Base-by-base conservation (phyloP, 306 rosid species). In the Vigna radiata region DNA sequence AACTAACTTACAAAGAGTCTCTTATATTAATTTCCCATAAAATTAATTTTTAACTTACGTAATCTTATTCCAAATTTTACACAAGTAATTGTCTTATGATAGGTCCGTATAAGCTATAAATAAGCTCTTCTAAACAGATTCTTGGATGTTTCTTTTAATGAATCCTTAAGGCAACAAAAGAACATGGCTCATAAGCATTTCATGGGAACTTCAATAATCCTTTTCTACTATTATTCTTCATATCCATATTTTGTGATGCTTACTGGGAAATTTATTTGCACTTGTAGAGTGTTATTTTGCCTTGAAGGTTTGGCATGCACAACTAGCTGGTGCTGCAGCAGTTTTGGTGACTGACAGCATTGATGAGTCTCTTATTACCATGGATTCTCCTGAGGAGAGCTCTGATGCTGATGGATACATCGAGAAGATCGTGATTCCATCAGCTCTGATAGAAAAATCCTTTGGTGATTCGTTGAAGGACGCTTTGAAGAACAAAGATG, bases 291-390 rank as follows among this genome's bases (percentile, higher is more conserved):
- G 99, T 85, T 91, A 86, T 73, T 95, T 95, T 85, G 93, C 97
- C 41, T 79, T 85, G 87, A 95, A 95, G 85, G 97, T 87, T 53
- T 95, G 99, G 99, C 87, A 92, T 80, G 99, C 93, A 5, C 96
- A 95, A 78, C 73, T 52, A 78, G 99, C 97, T 0, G 97, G 99
- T 86, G 97, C 99, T 1, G 90, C 88, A 2, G 99, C 97, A 6
- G 99, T 95, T 54, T 77, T 95, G 72, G 99, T 95, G 37, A 79
- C 85, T 21, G 97, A 95, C 60, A 82, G 10, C 39, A 7, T 73
- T 27, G 89, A 90, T 0, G 99, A 95, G 85, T 77, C 96, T 72
- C 84, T 92, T 12, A 82, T 95, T 75, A 95, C 97, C 2, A 95
- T 95, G 99, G 99, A 92, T 77, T 83, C 91, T 37, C 99, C 99